Conservation (phyloP, 352 stramenopile species). For the Plasmopara halstedii region DNA sequence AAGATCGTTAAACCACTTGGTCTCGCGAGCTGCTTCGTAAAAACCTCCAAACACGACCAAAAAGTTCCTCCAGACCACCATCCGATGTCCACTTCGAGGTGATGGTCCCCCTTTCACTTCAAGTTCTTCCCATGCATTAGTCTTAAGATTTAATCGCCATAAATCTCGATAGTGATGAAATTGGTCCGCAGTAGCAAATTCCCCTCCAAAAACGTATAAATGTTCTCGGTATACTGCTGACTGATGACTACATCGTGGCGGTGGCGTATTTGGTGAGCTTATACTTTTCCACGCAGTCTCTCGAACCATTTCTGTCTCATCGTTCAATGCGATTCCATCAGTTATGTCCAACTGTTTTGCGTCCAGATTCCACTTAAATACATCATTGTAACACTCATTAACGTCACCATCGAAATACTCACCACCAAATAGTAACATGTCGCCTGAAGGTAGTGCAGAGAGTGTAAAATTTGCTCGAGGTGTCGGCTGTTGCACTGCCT, state of each 20-base stretch:
- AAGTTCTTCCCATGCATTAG: conserved; percentile 91
- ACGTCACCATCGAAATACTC: conserved; percentile 97
- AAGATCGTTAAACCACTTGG: conserved; percentile 95
- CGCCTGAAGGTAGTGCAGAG: conserved; percentile 55
- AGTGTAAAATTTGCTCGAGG: conserved; percentile 78
- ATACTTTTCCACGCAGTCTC: conserved; percentile 83
- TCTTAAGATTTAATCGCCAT: conserved; percentile 90
- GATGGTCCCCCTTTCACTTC: conserved; percentile 77
- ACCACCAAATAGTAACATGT: conserved; percentile 93
- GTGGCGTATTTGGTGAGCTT: conserved; percentile 80
- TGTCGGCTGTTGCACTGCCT: conserved; percentile 41
- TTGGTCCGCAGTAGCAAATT: conserved; percentile 94
- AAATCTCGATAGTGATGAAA: conserved; percentile 97
- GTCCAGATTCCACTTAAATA: conserved; percentile 92
- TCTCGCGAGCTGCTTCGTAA: conserved; percentile 90
- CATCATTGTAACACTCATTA: conserved; percentile 95
- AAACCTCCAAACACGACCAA: conserved; percentile 97
- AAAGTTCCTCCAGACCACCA: conserved; percentile 93
- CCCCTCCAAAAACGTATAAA: conserved; percentile 96
- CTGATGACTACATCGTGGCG: conserved; percentile 94
- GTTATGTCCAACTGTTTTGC: conserved; percentile 8
- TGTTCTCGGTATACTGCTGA: conserved; percentile 90
- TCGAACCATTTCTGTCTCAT: conserved; percentile 11
- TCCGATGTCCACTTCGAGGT: conserved; percentile 86
- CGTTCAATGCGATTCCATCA: too few species aligned